phyloP scores from a whole-genome alignment of 257 asterid species.

The Linderniella brevidens region DNA sequence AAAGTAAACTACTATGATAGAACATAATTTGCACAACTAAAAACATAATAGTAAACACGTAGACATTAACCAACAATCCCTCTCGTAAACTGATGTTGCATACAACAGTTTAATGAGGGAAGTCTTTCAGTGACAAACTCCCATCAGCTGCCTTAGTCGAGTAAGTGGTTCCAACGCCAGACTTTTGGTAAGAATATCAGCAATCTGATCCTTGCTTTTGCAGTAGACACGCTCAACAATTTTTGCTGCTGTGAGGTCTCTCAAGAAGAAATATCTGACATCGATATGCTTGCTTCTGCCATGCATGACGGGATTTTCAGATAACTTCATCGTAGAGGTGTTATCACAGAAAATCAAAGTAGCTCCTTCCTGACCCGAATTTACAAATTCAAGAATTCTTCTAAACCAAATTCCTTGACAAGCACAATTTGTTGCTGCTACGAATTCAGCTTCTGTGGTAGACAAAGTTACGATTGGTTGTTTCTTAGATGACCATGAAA shows the following conservation, averaged over 20 bases:
- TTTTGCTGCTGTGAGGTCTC: too few relatives aligned
- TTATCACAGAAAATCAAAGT: neutral
- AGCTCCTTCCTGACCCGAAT: too few relatives aligned
- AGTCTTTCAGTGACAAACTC: neutral
- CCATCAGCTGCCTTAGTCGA: neutral
- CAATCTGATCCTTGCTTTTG: too few relatives aligned
- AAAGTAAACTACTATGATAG: too few relatives aligned
- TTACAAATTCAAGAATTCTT: too few relatives aligned
- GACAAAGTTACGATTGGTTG: neutral
- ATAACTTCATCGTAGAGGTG: neutral
- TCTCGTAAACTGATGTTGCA: neutral
- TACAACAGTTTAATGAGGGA: neutral
- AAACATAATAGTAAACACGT: too few relatives aligned
- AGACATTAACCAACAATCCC: neutral
- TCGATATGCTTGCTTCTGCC: too few relatives aligned
- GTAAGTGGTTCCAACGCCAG: neutral
- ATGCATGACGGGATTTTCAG: neutral
- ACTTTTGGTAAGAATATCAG: neutral
- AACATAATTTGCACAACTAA: too few relatives aligned
- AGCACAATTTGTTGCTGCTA: neutral
- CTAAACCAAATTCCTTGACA: too few relatives aligned
- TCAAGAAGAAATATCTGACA: too few relatives aligned
- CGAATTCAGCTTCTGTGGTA: neutral
- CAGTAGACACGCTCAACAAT: too few relatives aligned
- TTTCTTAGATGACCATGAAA: neutral